Percentiles rank a stretch among this genome's conserved stretches.
These are phyloP conservation scores for Arthrobotrys musiformis DNA, from an alignment of 2,329 filamentous ascomycete genomes.

Conservation along the genomic window DNA sequence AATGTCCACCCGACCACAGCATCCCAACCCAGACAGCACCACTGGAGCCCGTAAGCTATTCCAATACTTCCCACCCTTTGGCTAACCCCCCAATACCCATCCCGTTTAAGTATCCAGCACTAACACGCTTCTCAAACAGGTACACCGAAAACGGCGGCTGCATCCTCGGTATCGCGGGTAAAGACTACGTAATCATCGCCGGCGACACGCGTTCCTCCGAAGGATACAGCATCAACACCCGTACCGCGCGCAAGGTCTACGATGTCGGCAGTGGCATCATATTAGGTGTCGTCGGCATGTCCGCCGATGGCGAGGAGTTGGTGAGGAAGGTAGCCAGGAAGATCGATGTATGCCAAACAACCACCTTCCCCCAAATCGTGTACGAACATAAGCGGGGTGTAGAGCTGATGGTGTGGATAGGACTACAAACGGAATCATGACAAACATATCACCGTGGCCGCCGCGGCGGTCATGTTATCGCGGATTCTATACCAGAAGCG, in stretches of 20 bases:
- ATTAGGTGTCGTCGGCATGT: constrained; percentile 93
- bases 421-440: constrained; percentile 60
- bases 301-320: constrained; percentile 90
- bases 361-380: neutral
- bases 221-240: constrained; percentile 99
- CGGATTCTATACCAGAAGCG: constrained; percentile 97
- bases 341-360: constrained; percentile 57
- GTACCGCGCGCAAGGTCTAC: constrained; percentile 95
- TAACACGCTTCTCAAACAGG: constrained; percentile 64
- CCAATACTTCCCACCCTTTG: neutral
- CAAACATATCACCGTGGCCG: constrained; percentile 92
- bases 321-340: constrained; percentile 62
- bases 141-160: constrained; percentile 99
- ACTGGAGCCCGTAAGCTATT: constrained; percentile 59
- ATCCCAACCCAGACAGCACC: constrained; percentile 57
- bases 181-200: constrained; percentile 94
- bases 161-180: constrained; percentile 91
- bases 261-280: constrained; percentile 95
- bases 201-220: constrained; percentile 96
- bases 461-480: constrained; percentile 91
- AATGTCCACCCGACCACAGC: constrained; percentile 41
- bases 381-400: too few species aligned
- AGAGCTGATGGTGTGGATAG: too few species aligned
- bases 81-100: neutral
- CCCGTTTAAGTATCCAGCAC: neutral